A percentile compares a stretch with the other conserved stretches of the same genome.
Evolutionary conservation across 192 early-diverging fungal species (phyloP).

Genomic region (Rhizoclosmatium globosum): DNA sequence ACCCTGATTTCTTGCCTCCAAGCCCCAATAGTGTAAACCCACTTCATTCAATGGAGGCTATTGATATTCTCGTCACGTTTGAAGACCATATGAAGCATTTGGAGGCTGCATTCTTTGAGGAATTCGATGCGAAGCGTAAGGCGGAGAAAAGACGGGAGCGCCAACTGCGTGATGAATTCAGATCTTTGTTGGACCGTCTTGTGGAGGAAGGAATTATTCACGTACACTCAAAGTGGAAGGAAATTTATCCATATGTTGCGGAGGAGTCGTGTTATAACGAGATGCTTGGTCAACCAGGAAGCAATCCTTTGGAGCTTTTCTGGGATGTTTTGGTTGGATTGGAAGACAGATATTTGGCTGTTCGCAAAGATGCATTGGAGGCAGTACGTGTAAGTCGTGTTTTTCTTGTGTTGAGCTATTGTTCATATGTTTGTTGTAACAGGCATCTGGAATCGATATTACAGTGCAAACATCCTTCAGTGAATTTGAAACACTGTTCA

Average conservation of each 20-base stretch:
- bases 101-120: slow-evolving; percentile 66
- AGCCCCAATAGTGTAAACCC: slow-evolving; percentile 34
- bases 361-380: slow-evolving; percentile 74
- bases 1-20: slow-evolving; percentile 53
- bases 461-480: neutral
- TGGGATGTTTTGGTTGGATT: slow-evolving; percentile 89
- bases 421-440: neutral
- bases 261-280: slow-evolving; percentile 72
- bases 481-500: slow-evolving; percentile 14
- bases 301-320: slow-evolving; percentile 90
- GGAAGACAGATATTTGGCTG: slow-evolving; percentile 75
- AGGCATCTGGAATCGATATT: slow-evolving; percentile 14
- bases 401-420: neutral
- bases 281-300: slow-evolving; percentile 84
- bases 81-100: slow-evolving; percentile 77
- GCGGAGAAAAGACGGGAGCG: slow-evolving; percentile 69
- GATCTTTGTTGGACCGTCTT: slow-evolving; percentile 72
- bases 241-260: slow-evolving; percentile 78
- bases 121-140: slow-evolving; percentile 44
- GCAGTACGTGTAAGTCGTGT: slow-evolving; percentile 57
- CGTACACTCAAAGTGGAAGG: slow-evolving; percentile 84
- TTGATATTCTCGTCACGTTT: slow-evolving; percentile 84
- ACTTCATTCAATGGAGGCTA: slow-evolving; percentile 76
- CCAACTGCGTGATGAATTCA: slow-evolving; percentile 67
- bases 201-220: slow-evolving; percentile 63